Conservation (phyloP, 306 rosid species). For the Heteromeles arbutifolia region DNA sequence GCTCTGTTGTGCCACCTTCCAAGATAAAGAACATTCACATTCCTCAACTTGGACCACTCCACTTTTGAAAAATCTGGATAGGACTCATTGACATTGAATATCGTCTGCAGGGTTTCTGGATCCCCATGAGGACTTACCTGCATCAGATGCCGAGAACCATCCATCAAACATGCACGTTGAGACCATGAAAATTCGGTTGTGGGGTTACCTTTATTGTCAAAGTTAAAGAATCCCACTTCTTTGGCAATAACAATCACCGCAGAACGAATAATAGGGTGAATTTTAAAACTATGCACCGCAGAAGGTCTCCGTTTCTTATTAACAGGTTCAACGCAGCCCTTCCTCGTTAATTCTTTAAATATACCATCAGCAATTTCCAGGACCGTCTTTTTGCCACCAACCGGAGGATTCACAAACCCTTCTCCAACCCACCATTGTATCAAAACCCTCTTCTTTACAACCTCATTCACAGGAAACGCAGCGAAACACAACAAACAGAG, state of each 20-base stretch:
- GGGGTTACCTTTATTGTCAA: slow-evolving; percentile 6
- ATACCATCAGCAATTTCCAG: neutral
- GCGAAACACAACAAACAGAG: slow-evolving; percentile 22
- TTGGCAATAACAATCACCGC: slow-evolving; percentile 21
- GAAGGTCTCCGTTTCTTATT: neutral
- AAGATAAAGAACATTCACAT: slow-evolving; percentile 23
- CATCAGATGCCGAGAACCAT: neutral
- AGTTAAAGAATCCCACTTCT: neutral
- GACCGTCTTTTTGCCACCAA: neutral
- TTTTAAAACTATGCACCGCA: neutral
- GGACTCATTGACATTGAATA: slow-evolving; percentile 25
- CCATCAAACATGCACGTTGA: slow-evolving; percentile 11
- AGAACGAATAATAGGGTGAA: slow-evolving; percentile 21
- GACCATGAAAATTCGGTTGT: neutral
- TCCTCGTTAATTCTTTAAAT: neutral
- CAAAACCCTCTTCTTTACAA: slow-evolving; percentile 22
- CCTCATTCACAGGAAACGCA: slow-evolving; percentile 18
- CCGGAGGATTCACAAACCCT: neutral
- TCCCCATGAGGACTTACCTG: neutral
- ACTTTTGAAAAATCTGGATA: slow-evolving; percentile 20
- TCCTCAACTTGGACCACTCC: slow-evolving; percentile 21
- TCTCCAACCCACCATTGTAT: slow-evolving; percentile 35
- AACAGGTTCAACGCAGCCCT: slow-evolving; percentile 18
- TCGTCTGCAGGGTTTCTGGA: slow-evolving; percentile 1
- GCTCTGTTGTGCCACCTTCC: slow-evolving; percentile 28